Conservation (phyloP, 257 asterid genomes). For the Solanum chilense region DNA sequence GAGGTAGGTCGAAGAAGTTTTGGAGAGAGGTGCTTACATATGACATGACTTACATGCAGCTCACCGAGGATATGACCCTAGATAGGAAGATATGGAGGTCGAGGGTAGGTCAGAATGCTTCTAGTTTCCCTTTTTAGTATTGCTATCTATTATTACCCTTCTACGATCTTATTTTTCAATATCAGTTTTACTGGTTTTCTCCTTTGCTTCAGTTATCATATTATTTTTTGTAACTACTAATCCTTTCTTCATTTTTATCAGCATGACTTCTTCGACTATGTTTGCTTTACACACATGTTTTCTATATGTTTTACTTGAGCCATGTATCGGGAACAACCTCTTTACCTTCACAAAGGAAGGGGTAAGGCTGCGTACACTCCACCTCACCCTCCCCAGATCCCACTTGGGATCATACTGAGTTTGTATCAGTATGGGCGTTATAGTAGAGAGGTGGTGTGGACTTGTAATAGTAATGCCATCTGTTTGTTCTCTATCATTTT, state of each 20-base stretch:
- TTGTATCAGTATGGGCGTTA: background rate
- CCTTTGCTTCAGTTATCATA: background rate
- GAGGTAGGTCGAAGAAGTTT: background rate
- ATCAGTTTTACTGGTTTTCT: background rate
- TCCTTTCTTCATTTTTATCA: background rate
- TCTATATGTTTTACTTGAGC: background rate
- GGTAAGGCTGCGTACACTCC: background rate
- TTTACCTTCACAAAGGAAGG: background rate
- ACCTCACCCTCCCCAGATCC: background rate
- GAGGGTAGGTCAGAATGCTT: background rate
- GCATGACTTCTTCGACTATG: background rate
- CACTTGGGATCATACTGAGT: background rate
- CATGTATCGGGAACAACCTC: background rate
- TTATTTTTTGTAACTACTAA: background rate
- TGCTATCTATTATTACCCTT: background rate
- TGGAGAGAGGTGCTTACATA: background rate
- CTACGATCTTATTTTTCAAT: background rate
- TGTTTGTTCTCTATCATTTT: background rate
- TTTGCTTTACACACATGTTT: background rate
- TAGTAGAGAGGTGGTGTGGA: background rate
- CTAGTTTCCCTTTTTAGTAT: background rate
- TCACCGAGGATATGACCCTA: background rate
- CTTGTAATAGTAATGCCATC: background rate
- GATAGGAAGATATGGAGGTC: background rate
- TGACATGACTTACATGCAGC: background rate